Base-by-base conservation (phyloP, 2,329 filamentous ascomycete species). In the Fusarium subglutinans region DNA sequence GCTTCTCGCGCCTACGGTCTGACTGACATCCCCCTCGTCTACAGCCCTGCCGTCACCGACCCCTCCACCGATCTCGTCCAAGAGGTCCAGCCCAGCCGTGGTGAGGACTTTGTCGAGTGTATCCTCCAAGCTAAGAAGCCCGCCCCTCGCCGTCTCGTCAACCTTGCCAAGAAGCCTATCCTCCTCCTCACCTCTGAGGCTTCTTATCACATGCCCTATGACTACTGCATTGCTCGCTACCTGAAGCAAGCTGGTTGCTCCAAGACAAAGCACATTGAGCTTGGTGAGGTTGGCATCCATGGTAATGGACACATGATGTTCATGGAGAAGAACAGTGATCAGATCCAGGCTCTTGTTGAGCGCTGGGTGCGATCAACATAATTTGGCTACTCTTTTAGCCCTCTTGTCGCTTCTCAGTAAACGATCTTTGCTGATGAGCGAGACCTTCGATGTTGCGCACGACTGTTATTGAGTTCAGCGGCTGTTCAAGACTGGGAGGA, bases 21-120 rank as follows among this genome's bases (percentile, higher is more conserved):
- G 22, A 83, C 86, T 6, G 82, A 86, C 53, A 83, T 86, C 26
- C 84, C 85, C 2, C 63, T 90, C 24, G 83, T 82, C 1, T 90
- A 87, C 74, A 79, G 77, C 4, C 87, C 87, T 4, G 74, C 82
- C 1, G 82, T 76, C 30, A 60, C 61, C 1, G 62, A 76, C 20
- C 75, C 75, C 6, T 40, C 38, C 8, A 66, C 59, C 5, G 74
- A 76, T 5, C 70, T 76, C 22, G 60, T 75, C 17, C 47, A 75
- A 48, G 22, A 66, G 20, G 63, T 61, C 8, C 61, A 69, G n/a
- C 22, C 60, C n/a, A 58, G 48, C 18, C 54, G 57, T 13, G 60
- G 58, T 7, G 3, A 65, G 12, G 55, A 48, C 18, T 73, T 59
- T 3, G 70, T 67, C 13, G 50, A 73, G 30, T 76, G 75, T 26